Evolutionary conservation across 129 eudicot species (phyloP), one percentile per base, ranked within the genome.

Genomic region (Lactuca saligna): DNA sequence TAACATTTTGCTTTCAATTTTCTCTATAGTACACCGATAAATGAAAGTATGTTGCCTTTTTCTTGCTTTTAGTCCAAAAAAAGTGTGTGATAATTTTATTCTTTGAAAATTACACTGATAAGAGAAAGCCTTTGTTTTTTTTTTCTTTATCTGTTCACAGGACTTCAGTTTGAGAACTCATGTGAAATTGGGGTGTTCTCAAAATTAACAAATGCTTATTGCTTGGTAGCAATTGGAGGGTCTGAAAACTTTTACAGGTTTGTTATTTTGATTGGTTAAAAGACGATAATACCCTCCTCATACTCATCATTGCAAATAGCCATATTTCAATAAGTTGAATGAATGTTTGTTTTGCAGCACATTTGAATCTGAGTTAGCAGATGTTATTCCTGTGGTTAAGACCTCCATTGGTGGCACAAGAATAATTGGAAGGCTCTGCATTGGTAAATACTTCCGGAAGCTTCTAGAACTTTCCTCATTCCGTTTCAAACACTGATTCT

Each of bases 241-340:
- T 89, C 98, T 41, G 97, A 93, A 73, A 93, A 84, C 71, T 93
- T 93, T 48, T 93, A 87, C 87, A 89, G 95, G 98, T 88, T 61
- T 49, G 71, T 58, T 64, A 54, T 25, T 60, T 32, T 51, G 68
- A 16, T 65, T 17, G 9, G 6, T 2, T 1, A 7, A 39, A 39
- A 39, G 44, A 39, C 54, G 34, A 3, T 34, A 49, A 3, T 10
- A 4, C 54, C 54, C 54, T 49, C 3, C 54, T 49, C 54, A 39
- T 39, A 35, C 6, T 35, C 38, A 35, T 35, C 38, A 35, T 35
- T 6, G 6, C 3, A 35, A 35, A 35, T 44, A 44, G 0, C 51
- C 41, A 61, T 72, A 42, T 63, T 37, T 17, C 54, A 39, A 54
- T 49, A 20, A 29, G 44, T 63, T 50, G 20, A 38, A 5, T 75